Evolutionary conservation across 306 rosid genomes (phyloP), one percentile per base, ranked within the genome.

Genomic region (Vigna hirtella): DNA sequence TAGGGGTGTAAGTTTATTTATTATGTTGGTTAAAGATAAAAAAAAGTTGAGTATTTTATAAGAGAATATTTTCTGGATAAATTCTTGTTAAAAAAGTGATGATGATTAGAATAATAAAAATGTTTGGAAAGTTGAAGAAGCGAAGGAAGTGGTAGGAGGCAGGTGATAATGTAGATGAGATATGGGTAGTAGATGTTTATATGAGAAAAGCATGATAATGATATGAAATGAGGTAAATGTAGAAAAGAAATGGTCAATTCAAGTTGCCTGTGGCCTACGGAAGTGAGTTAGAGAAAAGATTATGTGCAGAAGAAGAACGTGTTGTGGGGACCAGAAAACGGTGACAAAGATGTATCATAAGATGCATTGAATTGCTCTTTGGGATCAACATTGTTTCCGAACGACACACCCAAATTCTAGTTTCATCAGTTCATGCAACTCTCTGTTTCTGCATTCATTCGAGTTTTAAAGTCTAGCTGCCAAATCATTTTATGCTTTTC

Each of bases 311-410:
- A 43, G 70, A 61, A 77, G 47, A 65, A 15, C 32, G 47, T 72
- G 67, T 55, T 72, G 67, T 55, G 61, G 85, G 83, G 79, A 80
- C 83, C 72, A 26, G 26, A 51, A 10, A n/a, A 68, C 48, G 15
- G 50, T 66, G 83, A 78, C 67, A 77, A 40, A 72, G 83, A 83
- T 83, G 79, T 73, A 65, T 72, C 79, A 58, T 71, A 18, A 56
- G 17, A 76, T 72, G 74, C 76, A 83, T 48, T 77, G 64, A 18
- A 70, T 70, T 69, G 7, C 59, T 34, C 45, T 51, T 38, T 65
- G 45, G 13, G 58, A 79, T 65, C 62, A 15, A 5, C 57, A 58
- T 64, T 53, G 63, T 48, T 57, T 59, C 66, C 17, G 45, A 34
- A 79, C 78, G 68, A 30, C 13, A n/a, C 62, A 16, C 17, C 14